Evolutionary conservation across 306 rosid species (phyloP), one percentile per base, ranked within the genome.

Genomic region (Trifolium repens): DNA sequence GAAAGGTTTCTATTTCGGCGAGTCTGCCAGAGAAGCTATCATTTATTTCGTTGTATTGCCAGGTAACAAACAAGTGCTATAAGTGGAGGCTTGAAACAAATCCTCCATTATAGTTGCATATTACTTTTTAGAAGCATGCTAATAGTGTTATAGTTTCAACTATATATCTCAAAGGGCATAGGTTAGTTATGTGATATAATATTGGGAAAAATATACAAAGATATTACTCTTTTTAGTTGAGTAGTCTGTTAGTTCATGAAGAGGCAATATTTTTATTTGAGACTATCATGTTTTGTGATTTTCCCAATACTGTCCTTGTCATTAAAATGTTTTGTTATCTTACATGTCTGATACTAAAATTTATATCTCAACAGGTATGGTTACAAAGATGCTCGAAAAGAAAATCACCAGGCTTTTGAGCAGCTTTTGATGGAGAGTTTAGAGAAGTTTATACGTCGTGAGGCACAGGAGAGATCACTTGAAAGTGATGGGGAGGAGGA

Each of bases 1-100:
- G 97, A 93, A 89, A 91, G 98, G 79, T 93, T 93, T 79, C 97
- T 93, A 75, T 93, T 93, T 73, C 89, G 98, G 57, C 91, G 97
- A 69, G 94, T 91, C 79, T 91, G 97, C 77, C 92, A 91, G 1
- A 93, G 88, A 87, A 81, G 86, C 83, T 93, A 88, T 78, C 97
- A 91, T 84, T 89, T 93, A 63, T 93, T 93, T 82, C 97, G 98
- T 37, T 93, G 98, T 83, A 89, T 93, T 86, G 98, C 97, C 86
- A 93, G 98, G 94, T 93, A 84, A 76, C 32, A 67, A 84, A 76
- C 32, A 67, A 32, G 57, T 53, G 75, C 65, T 54, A 30, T 10
- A 16, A 30, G n/a, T 69, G 42, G 42, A 39, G 42, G 2, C 9
- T 39, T 39, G 9, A 39, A 37, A 37, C 7, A 37, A 8, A 39